Conservation (phyloP, 1,284 basidiomycete species). For the Coniferiporia sulphurascens region DNA sequence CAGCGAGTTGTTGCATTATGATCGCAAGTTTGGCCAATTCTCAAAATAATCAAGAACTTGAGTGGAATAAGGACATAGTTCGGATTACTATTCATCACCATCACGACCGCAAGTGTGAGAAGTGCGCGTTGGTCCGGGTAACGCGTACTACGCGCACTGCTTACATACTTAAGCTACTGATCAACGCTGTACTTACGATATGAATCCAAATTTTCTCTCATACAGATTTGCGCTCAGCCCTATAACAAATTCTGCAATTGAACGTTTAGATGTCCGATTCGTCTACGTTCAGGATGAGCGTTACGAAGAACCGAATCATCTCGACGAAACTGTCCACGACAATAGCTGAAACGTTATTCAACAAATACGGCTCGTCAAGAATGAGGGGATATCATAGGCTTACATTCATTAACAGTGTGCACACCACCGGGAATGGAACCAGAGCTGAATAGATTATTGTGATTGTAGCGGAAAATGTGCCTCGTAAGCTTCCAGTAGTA, state of each 20-base stretch:
- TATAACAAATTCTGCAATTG: not conserved
- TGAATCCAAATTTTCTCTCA: too few species aligned
- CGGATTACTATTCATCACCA: not conserved
- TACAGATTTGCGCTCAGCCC: too few species aligned
- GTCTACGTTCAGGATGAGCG: conserved; percentile 44
- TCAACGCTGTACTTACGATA: too few species aligned
- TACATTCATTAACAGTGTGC: conserved; percentile 37
- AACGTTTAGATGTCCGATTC: conserved; percentile 25
- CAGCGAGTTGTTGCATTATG: conserved; percentile 7
- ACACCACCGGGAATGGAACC: conserved; percentile 14
- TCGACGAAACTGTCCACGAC: conserved; percentile 35
- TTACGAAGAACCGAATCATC: conserved; percentile 42
- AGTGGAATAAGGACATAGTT: not conserved
- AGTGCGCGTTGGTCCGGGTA: not conserved
- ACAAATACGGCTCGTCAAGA: not conserved
- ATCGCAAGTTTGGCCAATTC: not conserved
- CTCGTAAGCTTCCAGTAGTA: conserved; percentile 44
- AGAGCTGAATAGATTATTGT: conserved; percentile 25
- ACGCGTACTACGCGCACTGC: too few species aligned
- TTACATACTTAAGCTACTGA: too few species aligned
- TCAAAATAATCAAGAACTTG: not conserved
- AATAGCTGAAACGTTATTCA: conserved; percentile 29
- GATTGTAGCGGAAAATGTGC: conserved; percentile 48
- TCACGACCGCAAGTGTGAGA: not conserved
- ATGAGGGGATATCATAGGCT: conserved; percentile 7